Evolutionary conservation across 805 yeast genomes (phyloP), one percentile per base, ranked within the genome.

Genomic region (Spathaspora hagerdaliae): DNA sequence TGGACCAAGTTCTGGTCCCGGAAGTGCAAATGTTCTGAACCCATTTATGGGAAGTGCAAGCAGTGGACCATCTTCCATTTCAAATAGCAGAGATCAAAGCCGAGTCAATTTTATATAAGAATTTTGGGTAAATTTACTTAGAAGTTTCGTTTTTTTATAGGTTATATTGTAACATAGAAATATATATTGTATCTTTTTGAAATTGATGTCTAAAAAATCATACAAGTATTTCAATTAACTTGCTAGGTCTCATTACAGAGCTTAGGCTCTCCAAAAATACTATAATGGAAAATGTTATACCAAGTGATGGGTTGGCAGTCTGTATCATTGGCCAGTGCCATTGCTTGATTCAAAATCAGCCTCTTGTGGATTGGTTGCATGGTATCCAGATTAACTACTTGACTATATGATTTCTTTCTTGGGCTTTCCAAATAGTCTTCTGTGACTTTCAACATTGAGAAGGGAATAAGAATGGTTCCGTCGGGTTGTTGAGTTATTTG

Each of bases 291-390:
- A 0, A 77, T 69, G 45, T 72, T 77, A 50, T 57, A 70, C 82
- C 82, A 78, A 0, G 81, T 77, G 9, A 78, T 69, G 3, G 71
- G 71, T 27, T 68, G 74, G 59, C 82, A 78, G 27, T 64, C 64
- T 15, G 54, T 55, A 1, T 59, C 59, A 24, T 46, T 41, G 35
- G 39, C 13, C 8, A 33, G 37, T 41, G 33, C 40, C 14, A 32
- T 19, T 5, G 32, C 12, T 29, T 29, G 32, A 29, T 9, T 29
- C 32, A 29, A 46, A 11, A 15, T 11, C 19, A 29, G 29, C 27
- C 47, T 38, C 27, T 34, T 45, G 10, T 2, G 7, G 3, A 37
- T 32, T 5, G 24, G 40, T n/a, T 41, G 31, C 12, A 27, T 10
- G 12, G 34, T 32, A 5, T 41, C 39, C 9, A 41, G n/a, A 33